Base-by-base conservation (phyloP, 768 basidiomycete species). In the Fomitopsis serialis region DNA sequence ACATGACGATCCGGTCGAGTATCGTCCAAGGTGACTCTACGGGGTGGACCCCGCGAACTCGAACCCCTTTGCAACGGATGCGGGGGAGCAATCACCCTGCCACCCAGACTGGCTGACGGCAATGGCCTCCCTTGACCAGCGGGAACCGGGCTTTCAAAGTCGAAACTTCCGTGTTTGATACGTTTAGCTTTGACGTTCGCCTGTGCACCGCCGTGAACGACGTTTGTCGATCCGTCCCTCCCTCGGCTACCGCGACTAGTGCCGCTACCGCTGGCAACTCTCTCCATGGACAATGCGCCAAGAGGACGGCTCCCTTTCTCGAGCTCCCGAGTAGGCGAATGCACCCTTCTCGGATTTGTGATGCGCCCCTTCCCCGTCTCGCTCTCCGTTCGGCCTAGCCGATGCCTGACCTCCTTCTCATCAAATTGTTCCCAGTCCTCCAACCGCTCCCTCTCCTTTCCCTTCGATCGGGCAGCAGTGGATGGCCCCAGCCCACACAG, bases 121-220 rank as follows among this genome's bases (percentile, higher is more conserved):
- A 47, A n/a, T 17, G 32, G 19, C 21, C 22, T 53, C 23, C 12
- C 42, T 54, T 13, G 45, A 11, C 59, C 63, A 21, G 48, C 43
- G 3, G 64, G 64, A 13, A 80, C 76, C 0, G 87, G 86, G 34
- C 85, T 74, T 66, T 89, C 87, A 58, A 89, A 88, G 62, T 89
- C 87, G 64, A 89, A 88, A 61, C 82, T 85, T 5, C 85, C 85
- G 57, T 85, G 84, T 62, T 85, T 84, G 40, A 72, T 78, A 1
- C 78, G 60, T 27, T 64, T 64, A n/a, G 55, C 40, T 42, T 53
- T 57, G 12, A 56, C 47, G 17, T 54, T 52, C 3, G 45, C 36
- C 13, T 45, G 48, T 19, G 54, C 55, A 13, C 54, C 49, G 23
- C 45, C 42, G 12, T 5, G 15, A 12, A 15, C 40, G 2, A 19